These are phyloP conservation scores for Aulographum hederae DNA, from an alignment of 2,329 filamentous ascomycete genomes.

Conservation along the genomic window DNA sequence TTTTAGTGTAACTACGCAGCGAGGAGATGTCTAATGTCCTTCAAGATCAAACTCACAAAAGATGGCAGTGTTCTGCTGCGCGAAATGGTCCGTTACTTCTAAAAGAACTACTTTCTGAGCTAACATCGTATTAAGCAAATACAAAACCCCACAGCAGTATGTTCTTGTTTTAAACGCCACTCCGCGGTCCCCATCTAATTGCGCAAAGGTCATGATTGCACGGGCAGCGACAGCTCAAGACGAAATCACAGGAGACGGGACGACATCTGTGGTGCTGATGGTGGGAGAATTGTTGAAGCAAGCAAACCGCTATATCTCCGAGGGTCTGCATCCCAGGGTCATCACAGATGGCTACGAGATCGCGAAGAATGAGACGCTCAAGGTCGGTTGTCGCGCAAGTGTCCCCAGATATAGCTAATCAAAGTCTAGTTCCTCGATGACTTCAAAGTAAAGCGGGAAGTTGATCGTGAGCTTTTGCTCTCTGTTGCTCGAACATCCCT, in stretches of 20 bases:
- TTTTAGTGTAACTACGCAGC: background rate
- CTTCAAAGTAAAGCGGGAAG: constrained; percentile 77
- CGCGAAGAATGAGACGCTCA: constrained; percentile 80
- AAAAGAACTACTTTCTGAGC: constrained; percentile 6
- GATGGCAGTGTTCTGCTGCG: constrained; percentile 76
- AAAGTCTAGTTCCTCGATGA: constrained; percentile 60
- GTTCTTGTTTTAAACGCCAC: constrained; percentile 7
- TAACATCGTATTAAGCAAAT: constrained; percentile 50
- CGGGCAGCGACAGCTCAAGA: constrained; percentile 89
- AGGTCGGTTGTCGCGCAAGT: constrained; percentile 30
- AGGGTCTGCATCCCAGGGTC: constrained; percentile 90
- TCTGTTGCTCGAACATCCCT: constrained; percentile 89
- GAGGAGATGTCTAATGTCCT: constrained; percentile 5
- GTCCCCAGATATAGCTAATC: constrained; percentile 1
- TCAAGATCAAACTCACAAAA: constrained; percentile 93
- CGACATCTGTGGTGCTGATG: constrained; percentile 85
- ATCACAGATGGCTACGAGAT: constrained; percentile 97
- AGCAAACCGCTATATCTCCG: constrained; percentile 85
- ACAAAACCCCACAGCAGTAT: constrained; percentile 92
- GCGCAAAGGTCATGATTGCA: too few relatives aligned
- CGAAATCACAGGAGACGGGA: constrained; percentile 95
- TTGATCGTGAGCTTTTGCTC: constrained; percentile 84
- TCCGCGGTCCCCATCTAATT: constrained; percentile 22
- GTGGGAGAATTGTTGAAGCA: constrained; percentile 97
- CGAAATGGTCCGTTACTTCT: constrained; percentile 35